These are phyloP conservation scores for Backusella westeae DNA, from an alignment of 192 early-diverging fungal genomes.

Conservation along the genomic window DNA sequence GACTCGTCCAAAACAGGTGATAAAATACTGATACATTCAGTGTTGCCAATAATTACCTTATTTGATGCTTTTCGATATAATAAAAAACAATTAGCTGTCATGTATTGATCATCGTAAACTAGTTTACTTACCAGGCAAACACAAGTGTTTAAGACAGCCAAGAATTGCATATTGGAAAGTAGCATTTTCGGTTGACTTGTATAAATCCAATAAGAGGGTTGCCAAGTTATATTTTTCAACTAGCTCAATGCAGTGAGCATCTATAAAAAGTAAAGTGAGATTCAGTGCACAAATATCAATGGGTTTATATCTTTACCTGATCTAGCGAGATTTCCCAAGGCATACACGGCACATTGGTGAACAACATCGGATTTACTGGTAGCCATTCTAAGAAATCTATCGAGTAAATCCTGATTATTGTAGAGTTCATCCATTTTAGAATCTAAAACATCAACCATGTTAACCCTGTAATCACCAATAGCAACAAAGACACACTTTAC, in stretches of 20 bases:
- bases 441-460: conserved; percentile 31
- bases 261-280: conserved; percentile 28
- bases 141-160: conserved; percentile 67
- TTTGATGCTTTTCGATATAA: conserved; percentile 34
- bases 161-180: conserved; percentile 59
- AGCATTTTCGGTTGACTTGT: conserved; percentile 42
- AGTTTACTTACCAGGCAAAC: conserved; percentile 47
- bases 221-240: conserved; percentile 54
- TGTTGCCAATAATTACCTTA: conserved; percentile 45
- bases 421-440: conserved; percentile 48
- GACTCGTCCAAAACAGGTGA: conserved; percentile 38
- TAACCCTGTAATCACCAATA: background rate
- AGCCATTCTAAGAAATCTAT: conserved; percentile 45
- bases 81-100: background rate
- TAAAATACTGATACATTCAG: conserved; percentile 44
- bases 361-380: conserved; percentile 29
- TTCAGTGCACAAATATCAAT: background rate
- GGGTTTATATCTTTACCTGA: conserved; percentile 37
- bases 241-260: conserved; percentile 60
- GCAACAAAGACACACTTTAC: conserved; percentile 24
- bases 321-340: conserved; percentile 70
- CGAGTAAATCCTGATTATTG: conserved; percentile 39
- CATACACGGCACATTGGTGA: conserved; percentile 49
- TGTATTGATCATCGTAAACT: background rate
- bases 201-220: conserved; percentile 54